phyloP scores from a whole-genome alignment of 2,329 filamentous ascomycete species.

The Scedosporium aurantiacum region DNA sequence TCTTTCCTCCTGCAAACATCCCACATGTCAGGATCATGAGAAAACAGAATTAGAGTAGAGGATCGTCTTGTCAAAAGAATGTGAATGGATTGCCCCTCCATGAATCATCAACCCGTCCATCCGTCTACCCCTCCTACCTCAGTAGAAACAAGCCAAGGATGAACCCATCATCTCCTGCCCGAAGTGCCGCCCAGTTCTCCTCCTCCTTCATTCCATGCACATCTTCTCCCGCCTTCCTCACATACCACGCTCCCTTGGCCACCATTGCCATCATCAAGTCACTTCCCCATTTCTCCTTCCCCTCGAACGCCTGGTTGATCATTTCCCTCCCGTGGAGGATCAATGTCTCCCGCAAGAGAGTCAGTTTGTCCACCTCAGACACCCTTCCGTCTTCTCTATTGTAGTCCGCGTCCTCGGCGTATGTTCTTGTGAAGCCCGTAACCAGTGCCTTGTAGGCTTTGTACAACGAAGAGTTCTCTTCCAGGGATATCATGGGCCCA shows the following conservation, averaged over 20 bases:
- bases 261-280: conserved; percentile 8
- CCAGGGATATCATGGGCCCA: background rate
- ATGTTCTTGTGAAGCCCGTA: background rate
- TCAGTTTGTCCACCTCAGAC: conserved; percentile 4
- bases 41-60: too few species aligned
- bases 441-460: background rate
- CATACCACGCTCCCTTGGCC: conserved; percentile 10
- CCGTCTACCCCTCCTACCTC: background rate
- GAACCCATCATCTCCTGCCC: conserved; percentile 6
- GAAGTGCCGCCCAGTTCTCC: conserved; percentile 10
- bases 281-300: background rate
- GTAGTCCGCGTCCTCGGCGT: background rate
- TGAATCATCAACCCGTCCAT: background rate
- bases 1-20: too few species aligned
- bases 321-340: conserved; percentile 11
- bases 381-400: background rate
- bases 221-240: conserved; percentile 11
- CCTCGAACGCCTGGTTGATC: conserved; percentile 12
- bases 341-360: conserved; percentile 11
- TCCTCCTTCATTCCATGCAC: conserved; percentile 8
- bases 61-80: too few species aligned
- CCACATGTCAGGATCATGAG: too few species aligned
- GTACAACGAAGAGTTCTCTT: background rate
- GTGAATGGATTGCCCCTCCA: background rate
- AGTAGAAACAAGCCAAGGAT: background rate